A percentile compares a stretch with the other conserved stretches of the same genome.
Conservation (phyloP, 2,329 filamentous ascomycete species). For the Nakataea oryzae region DNA sequence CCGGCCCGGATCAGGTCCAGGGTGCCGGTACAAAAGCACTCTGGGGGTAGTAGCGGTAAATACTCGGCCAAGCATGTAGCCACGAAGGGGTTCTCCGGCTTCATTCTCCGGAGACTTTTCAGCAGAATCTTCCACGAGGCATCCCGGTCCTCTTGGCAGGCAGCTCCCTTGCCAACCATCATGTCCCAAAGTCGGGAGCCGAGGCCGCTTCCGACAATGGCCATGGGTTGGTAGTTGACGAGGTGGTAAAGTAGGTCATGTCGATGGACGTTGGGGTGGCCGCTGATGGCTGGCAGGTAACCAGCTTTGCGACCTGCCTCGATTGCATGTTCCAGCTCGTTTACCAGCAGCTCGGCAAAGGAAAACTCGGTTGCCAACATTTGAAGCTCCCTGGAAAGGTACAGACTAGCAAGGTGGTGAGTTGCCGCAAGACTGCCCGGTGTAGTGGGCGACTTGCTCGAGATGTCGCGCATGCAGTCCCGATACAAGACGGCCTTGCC, state of each 20-base stretch:
- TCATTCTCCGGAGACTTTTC: conserved; percentile 23
- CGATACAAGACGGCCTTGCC: conserved; percentile 53
- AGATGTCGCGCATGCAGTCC: conserved; percentile 59
- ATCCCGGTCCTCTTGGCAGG: conserved; percentile 50
- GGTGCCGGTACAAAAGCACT: conserved; percentile 49
- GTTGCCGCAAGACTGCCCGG: conserved; percentile 66
- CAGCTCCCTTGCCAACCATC: conserved; percentile 54
- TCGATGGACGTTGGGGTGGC: conserved; percentile 37
- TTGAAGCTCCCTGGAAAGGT: conserved; percentile 35
- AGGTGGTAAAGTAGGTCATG: conserved; percentile 48
- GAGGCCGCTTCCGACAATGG: conserved; percentile 46
- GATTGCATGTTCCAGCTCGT: conserved; percentile 51
- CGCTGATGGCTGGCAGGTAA: conserved; percentile 33
- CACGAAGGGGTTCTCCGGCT: conserved; percentile 45
- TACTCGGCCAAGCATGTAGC: conserved; percentile 41
- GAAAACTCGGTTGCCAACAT: conserved; percentile 50
- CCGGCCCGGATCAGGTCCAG: conserved; percentile 51
- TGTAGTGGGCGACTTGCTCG: conserved; percentile 48
- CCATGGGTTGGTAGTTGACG: conserved; percentile 48
- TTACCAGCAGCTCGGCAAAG: conserved; percentile 49
- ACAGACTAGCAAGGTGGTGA: conserved; percentile 20
- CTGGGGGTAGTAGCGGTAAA: conserved; percentile 44
- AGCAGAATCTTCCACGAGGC: conserved; percentile 58
- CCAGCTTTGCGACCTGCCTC: conserved; percentile 26
- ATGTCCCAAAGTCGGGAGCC: conserved; percentile 60